These are phyloP conservation scores for Corymbia calophylla DNA, from an alignment of 441 rosid species.

Conservation along the genomic window DNA sequence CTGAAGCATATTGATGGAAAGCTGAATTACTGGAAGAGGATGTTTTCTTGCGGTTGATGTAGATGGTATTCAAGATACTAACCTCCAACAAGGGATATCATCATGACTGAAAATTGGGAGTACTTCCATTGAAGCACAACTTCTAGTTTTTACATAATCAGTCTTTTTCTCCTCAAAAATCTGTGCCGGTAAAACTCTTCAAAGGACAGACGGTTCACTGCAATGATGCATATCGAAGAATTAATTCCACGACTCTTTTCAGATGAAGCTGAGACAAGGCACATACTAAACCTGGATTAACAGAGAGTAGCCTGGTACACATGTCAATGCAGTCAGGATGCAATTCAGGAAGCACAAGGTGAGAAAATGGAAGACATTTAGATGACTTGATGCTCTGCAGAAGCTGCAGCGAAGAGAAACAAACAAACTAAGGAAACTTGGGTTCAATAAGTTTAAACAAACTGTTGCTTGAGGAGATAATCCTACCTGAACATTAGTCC, in stretches of 20 bases:
- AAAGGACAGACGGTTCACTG: conserved; percentile 50
- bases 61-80: neutral
- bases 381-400: conserved; percentile 45
- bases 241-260: neutral
- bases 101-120: neutral
- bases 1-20: neutral
- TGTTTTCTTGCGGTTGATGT: neutral
- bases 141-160: neutral
- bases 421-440: neutral
- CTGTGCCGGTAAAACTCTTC: conserved; percentile 49
- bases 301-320: conserved; percentile 49
- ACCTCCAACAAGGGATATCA: neutral
- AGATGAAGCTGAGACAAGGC: neutral
- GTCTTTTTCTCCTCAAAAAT: conserved; percentile 22
- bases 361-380: conserved; percentile 46
- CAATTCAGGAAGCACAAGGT: conserved; percentile 24
- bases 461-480: neutral
- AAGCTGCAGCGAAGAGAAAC: conserved; percentile 26
- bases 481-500: conserved; percentile 52
- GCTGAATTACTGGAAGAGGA: neutral
- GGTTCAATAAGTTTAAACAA: neutral
- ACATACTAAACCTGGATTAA: conserved; percentile 39
- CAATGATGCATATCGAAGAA: conserved; percentile 1
- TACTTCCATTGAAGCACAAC: neutral
- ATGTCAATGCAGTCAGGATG: conserved; percentile 56